Evolutionary conservation across 108 stramenopile species (phyloP), one percentile per base, ranked within the genome.

Genomic region (Pseudonitzschia delicatissima): DNA sequence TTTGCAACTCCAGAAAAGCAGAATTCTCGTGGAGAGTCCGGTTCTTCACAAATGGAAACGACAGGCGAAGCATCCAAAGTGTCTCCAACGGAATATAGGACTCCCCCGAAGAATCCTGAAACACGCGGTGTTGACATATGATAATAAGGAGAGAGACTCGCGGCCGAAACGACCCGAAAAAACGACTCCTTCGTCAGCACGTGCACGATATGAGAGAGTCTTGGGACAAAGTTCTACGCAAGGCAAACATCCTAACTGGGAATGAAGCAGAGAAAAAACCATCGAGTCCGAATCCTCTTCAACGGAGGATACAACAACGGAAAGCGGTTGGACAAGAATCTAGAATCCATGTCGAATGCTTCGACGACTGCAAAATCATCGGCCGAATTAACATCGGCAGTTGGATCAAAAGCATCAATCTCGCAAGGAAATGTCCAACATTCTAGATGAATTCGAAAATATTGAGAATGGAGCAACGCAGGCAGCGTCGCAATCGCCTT

Each of bases 191-290:
- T 47, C 72, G 1, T 31, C 60, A 18, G 69, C 77, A 52, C 72
- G 69, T 51, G 58, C 67, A 4, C 37, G 71, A 62, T 77, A 77
- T 47, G 69, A 74, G 40, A 69, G 40, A 37, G 80, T 68, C 12
- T 21, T 77, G 49, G 62, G 65, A 25, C 79, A 33, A 64, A 67
- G 55, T 31, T 60, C n/a, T n/a, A n/a, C n/a, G n/a, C n/a, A n/a
- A n/a, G n/a, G n/a, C n/a, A n/a, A n/a, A n/a, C n/a, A n/a, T n/a
- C n/a, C n/a, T n/a, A n/a, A n/a, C n/a, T n/a, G n/a, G n/a, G n/a
- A 36, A 39, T 39, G 45, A n/a, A 13, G 5, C 45, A 6, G 18
- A 3, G 4, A 45, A 45, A 6, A 17, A n/a, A n/a, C 4, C 45
- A 13, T 15, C 5, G 45, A 6, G 15, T 18, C 15, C n/a, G 15